These are phyloP conservation scores for Penicillium herquei DNA, from an alignment of 495 filamentous ascomycete genomes.

Conservation along the genomic window DNA sequence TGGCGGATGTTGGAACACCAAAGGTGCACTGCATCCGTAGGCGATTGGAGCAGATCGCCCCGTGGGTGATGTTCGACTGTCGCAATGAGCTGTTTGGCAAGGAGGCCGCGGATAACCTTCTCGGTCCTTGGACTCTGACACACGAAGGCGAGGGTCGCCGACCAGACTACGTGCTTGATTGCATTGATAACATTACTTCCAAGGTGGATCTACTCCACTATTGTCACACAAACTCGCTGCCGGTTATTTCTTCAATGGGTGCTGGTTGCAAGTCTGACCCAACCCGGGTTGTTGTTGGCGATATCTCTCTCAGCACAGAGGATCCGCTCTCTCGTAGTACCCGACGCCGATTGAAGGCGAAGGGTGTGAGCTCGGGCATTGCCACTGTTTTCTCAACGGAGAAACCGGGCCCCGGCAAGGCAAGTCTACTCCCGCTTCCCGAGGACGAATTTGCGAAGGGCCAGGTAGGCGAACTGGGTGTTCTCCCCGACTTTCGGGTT, in stretches of 20 bases:
- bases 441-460: constrained; percentile 89
- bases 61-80: constrained; percentile 90
- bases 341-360: constrained; percentile 70
- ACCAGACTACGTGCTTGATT: constrained; percentile 89
- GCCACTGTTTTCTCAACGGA: constrained; percentile 93
- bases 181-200: constrained; percentile 96
- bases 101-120: constrained; percentile 57
- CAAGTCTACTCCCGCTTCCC: constrained; percentile 77
- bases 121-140: constrained; percentile 56
- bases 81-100: constrained; percentile 80
- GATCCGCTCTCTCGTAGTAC: constrained; percentile 87
- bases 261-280: constrained; percentile 97
- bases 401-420: constrained; percentile 88
- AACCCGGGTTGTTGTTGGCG: constrained; percentile 84
- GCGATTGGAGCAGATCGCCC: constrained; percentile 77
- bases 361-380: constrained; percentile 81
- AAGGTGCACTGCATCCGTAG: constrained; percentile 84
- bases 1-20: constrained; percentile 90
- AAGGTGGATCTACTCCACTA: constrained; percentile 91
- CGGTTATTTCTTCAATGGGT: constrained; percentile 92
- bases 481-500: constrained; percentile 88
- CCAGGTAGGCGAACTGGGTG: constrained; percentile 79
- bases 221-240: constrained; percentile 71
- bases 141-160: constrained; percentile 54
- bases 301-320: constrained; percentile 86